A percentile compares a stretch with the other conserved stretches of the same genome.
Conservation (phyloP, 2,329 filamentous ascomycete genomes). For the Escovopsis weberi region DNA sequence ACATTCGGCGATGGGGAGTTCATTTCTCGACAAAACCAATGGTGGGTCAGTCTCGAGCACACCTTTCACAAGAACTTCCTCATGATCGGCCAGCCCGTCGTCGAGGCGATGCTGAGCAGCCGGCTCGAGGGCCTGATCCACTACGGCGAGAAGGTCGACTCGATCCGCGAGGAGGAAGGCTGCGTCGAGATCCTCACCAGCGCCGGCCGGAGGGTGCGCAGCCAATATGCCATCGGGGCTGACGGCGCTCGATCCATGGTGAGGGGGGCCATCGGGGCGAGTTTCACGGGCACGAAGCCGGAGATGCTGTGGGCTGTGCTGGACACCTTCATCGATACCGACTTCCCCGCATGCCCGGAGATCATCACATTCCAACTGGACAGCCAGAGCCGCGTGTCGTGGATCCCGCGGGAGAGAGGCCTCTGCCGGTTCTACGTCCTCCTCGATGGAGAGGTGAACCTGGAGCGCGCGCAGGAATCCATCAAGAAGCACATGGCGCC, state of each 20-base stretch:
- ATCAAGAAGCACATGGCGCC: constrained; percentile 30
- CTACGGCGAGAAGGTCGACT: constrained; percentile 23
- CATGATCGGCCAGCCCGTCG: constrained; percentile 33
- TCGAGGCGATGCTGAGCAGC: constrained; percentile 25
- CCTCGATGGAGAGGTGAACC: constrained; percentile 29
- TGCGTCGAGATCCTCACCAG: constrained; percentile 22
- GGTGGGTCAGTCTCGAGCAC: constrained; percentile 32
- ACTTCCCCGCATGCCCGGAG: constrained; percentile 30
- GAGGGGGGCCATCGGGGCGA: constrained; percentile 23
- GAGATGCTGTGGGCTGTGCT: constrained; percentile 36
- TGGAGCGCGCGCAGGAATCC: constrained; percentile 24
- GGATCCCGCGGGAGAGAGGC: constrained; percentile 32
- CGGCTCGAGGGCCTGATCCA: constrained; percentile 19
- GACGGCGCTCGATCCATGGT: constrained; percentile 37
- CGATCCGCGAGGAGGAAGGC: constrained; percentile 43
- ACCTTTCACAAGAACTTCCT: constrained; percentile 32
- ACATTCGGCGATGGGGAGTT: constrained; percentile 32
- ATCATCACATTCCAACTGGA: constrained; percentile 33
- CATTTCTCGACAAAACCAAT: constrained; percentile 30
- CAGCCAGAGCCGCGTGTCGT: constrained; percentile 30
- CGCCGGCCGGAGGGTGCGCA: constrained; percentile 17
- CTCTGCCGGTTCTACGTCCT: constrained; percentile 33
- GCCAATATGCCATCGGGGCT: constrained; percentile 33
- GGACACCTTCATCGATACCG: constrained; percentile 33
- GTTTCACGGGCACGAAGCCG: constrained; percentile 31